A percentile compares a stretch with the other conserved stretches of the same genome.
These are phyloP conservation scores for Silene conica DNA, from an alignment of 148 eudicot species.

Conservation along the genomic window DNA sequence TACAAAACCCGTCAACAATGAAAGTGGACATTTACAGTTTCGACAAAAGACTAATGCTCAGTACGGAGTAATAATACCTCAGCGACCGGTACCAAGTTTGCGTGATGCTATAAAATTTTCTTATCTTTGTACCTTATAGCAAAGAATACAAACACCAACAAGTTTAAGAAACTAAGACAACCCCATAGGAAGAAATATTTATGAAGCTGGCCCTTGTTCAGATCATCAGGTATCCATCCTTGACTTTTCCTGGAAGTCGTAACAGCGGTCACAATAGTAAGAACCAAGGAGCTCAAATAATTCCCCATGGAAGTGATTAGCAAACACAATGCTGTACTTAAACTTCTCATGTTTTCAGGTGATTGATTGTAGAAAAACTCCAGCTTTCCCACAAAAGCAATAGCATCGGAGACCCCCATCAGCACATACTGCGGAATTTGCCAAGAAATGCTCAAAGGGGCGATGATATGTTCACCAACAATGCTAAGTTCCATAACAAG, in stretches of 20 bases:
- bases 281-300: neutral
- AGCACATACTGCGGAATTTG: neutral
- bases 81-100: too few relatives aligned
- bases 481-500: neutral
- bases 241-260: neutral
- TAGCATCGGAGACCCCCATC: neutral
- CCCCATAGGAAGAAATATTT: conserved; percentile 55
- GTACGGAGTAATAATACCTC: too few relatives aligned
- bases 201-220: conserved; percentile 45
- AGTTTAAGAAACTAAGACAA: conserved; percentile 32
- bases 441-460: neutral
- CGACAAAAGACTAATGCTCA: too few relatives aligned
- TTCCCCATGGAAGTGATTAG: neutral
- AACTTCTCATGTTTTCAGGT: neutral
- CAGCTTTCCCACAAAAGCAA: neutral
- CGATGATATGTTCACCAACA: neutral
- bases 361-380: neutral
- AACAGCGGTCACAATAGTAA: neutral
- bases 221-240: neutral
- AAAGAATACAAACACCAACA: conserved; percentile 15
- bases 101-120: conserved; percentile 28
- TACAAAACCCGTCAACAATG: too few relatives aligned
- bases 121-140: conserved; percentile 41
- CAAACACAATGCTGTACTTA: neutral
- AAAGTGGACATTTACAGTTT: too few relatives aligned